Conservation (phyloP, 1,284 basidiomycete species). For the Ustilago tritici region DNA sequence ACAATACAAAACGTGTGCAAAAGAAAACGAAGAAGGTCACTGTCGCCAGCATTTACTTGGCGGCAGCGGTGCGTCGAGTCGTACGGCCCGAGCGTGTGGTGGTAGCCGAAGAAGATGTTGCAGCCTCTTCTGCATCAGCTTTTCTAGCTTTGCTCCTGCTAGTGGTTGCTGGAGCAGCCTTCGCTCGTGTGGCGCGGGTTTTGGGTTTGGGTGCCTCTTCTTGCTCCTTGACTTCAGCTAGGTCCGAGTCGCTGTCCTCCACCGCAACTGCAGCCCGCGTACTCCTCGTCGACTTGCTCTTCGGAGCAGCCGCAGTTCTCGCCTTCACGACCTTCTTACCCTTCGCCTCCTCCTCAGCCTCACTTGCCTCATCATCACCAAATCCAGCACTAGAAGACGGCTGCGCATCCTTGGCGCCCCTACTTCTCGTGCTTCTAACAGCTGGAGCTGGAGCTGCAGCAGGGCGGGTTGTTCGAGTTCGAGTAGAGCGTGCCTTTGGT, state of each 20-base stretch:
- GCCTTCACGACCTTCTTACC: slow-evolving; percentile 7
- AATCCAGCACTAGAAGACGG: slow-evolving; percentile 36
- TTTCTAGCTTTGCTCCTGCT: slow-evolving; percentile 15
- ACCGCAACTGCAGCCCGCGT: background rate
- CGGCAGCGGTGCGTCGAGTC: slow-evolving; percentile 19
- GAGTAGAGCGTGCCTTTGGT: slow-evolving; percentile 20
- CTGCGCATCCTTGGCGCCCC: slow-evolving; percentile 9
- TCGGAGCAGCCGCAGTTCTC: slow-evolving; percentile 4
- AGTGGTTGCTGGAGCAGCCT: slow-evolving; percentile 13
- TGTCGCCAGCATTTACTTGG: slow-evolving; percentile 15
- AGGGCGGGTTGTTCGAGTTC: slow-evolving; percentile 16
- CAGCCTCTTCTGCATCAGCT: slow-evolving; percentile 6
- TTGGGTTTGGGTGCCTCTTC: slow-evolving; percentile 7
- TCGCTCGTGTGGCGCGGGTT: slow-evolving; percentile 17
- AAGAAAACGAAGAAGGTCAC: background rate
- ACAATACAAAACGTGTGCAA: background rate
- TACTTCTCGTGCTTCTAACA: slow-evolving; percentile 10
- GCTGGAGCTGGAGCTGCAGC: slow-evolving; percentile 10
- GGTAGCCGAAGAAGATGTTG: slow-evolving; percentile 15
- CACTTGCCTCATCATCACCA: slow-evolving; percentile 45
- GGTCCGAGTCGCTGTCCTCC: slow-evolving; percentile 4
- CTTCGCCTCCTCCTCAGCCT: slow-evolving; percentile 17
- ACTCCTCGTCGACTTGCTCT: slow-evolving; percentile 4
- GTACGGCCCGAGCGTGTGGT: slow-evolving; percentile 30
- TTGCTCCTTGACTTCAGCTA: slow-evolving; percentile 1